phyloP scores from a whole-genome alignment of 345 rosid genomes.

The Aquilaria sinensis region DNA sequence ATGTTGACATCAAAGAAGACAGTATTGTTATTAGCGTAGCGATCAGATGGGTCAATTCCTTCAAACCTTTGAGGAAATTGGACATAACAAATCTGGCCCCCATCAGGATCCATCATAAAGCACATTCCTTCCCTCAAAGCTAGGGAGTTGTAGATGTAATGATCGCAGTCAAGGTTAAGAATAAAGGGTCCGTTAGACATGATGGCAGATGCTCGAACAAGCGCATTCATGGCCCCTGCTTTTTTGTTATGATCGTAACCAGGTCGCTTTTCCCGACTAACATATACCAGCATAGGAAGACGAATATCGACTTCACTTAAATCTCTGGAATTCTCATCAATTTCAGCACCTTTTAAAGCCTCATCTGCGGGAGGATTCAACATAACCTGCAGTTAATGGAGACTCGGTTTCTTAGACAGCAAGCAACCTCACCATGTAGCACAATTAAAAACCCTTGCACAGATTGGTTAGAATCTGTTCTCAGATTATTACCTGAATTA shows the following conservation, averaged over 20 bases:
- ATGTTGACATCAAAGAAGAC: conserved; percentile 83
- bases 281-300: conserved; percentile 75
- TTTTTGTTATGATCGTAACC: conserved; percentile 92
- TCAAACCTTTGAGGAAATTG: conserved; percentile 92
- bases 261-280: conserved; percentile 78
- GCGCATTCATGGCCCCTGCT: conserved; percentile 93
- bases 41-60: conserved; percentile 80
- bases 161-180: conserved; percentile 83
- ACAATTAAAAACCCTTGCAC: no score
- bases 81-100: conserved; percentile 55
- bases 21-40: conserved; percentile 78
- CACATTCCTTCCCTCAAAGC: conserved; percentile 82
- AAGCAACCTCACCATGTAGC: no score
- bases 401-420: conserved; percentile 8
- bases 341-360: conserved; percentile 28
- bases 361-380: conserved; percentile 61
- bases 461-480: not conserved
- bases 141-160: conserved; percentile 62
- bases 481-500: conserved; percentile 48
- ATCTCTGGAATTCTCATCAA: conserved; percentile 33
- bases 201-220: conserved; percentile 75
- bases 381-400: conserved; percentile 43
- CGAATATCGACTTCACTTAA: conserved; percentile 63
- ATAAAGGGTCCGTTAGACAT: conserved; percentile 92
- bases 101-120: conserved; percentile 78